Conservation (phyloP, 2,329 filamentous ascomycete species). For the Geosmithia morbida region DNA sequence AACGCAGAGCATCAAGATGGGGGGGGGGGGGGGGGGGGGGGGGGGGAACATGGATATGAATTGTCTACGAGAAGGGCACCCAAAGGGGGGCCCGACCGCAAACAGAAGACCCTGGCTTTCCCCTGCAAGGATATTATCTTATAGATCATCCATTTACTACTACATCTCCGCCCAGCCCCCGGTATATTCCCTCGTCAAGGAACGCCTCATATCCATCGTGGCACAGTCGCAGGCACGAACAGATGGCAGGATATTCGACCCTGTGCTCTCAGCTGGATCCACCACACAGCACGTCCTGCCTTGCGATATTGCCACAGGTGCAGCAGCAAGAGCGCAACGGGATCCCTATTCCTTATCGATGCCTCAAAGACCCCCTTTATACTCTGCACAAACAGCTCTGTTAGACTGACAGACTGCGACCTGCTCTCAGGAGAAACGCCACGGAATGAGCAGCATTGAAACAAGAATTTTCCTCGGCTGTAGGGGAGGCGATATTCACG, state of each 20-base stretch:
- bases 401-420: conserved; percentile 14
- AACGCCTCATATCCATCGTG: conserved; percentile 11
- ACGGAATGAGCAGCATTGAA: conserved; percentile 21
- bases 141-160: background rate
- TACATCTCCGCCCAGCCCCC: background rate
- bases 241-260: conserved; percentile 27
- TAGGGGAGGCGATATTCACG: conserved; percentile 18
- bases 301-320: conserved; percentile 29
- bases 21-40: no score
- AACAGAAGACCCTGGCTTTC: no score
- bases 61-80: no score
- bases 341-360: conserved; percentile 17
- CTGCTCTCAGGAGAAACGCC: conserved; percentile 11
- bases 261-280: conserved; percentile 23
- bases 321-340: conserved; percentile 21
- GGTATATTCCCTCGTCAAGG: background rate
- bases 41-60: background rate
- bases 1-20: no score
- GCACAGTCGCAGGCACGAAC: conserved; percentile 17
- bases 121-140: background rate
- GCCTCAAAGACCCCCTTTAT: conserved; percentile 18
- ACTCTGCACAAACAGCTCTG: conserved; percentile 17
- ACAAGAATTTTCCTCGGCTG: conserved; percentile 18
- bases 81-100: no score
- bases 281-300: conserved; percentile 24